Percentiles rank a stretch among this genome's conserved stretches.
Conservation (phyloP, 352 stramenopile genomes). For the Aphanomyces astaci region DNA sequence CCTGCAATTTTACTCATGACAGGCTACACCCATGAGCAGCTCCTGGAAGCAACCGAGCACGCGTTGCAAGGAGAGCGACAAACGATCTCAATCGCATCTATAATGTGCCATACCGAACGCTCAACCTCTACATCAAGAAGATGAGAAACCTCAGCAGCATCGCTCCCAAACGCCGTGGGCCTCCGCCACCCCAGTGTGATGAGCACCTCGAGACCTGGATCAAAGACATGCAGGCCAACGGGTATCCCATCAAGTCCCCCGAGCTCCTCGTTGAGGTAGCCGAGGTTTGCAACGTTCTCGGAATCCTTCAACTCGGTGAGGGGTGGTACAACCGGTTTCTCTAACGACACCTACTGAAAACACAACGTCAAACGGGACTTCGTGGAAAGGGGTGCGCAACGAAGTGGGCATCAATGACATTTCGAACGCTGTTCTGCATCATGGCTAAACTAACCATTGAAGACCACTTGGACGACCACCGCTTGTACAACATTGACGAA, state of each 20-base stretch:
- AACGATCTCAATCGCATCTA: too few species aligned
- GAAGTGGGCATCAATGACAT: neutral
- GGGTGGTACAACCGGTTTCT: neutral
- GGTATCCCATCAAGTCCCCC: neutral
- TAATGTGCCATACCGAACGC: too few species aligned
- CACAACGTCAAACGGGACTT: neutral
- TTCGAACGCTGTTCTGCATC: neutral
- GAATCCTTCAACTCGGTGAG: neutral
- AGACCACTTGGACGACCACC: neutral
- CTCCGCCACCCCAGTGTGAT: constrained; percentile 15
- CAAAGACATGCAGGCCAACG: neutral
- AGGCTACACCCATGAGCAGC: too few species aligned
- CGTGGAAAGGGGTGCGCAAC: neutral
- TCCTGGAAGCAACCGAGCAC: too few species aligned
- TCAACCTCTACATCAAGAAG: too few species aligned
- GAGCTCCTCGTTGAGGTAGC: constrained; percentile 37
- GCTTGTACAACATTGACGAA: too few species aligned
- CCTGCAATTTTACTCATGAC: too few species aligned
- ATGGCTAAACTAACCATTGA: neutral
- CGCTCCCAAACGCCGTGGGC: too few species aligned
- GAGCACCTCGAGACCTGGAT: neutral
- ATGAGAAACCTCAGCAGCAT: too few species aligned
- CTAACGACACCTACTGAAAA: neutral
- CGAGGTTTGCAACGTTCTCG: constrained; percentile 8
- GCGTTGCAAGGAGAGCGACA: too few species aligned